A percentile compares a stretch with the other conserved stretches of the same genome.
These are phyloP conservation scores for Cystobasidium ongulense DNA, from an alignment of 768 basidiomycete species.

Conservation along the genomic window DNA sequence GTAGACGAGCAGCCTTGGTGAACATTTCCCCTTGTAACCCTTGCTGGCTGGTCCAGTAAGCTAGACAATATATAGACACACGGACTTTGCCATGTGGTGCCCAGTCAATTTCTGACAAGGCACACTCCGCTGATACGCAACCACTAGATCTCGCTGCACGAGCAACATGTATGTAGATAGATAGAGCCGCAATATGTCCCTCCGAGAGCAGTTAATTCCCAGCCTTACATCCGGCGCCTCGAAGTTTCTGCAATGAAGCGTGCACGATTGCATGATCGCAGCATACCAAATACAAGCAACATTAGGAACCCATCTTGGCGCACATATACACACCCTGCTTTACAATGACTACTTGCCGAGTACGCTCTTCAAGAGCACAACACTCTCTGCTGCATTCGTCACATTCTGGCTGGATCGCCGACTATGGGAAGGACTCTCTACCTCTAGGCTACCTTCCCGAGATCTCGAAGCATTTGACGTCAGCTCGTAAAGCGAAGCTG, in stretches of 20 bases:
- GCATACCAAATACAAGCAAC: not conserved
- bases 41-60: not conserved
- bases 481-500: not conserved
- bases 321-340: not conserved
- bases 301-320: not conserved
- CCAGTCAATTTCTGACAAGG: too few relatives aligned
- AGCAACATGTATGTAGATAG: too few relatives aligned
- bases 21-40: not conserved
- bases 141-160: too few relatives aligned
- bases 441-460: not conserved
- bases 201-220: too few relatives aligned
- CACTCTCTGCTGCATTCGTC: not conserved
- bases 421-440: not conserved
- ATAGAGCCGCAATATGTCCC: too few relatives aligned
- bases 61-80: not conserved
- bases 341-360: not conserved
- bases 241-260: too few relatives aligned
- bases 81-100: too few relatives aligned
- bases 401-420: not conserved
- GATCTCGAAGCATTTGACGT: not conserved
- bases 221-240: too few relatives aligned
- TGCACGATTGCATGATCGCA: too few relatives aligned
- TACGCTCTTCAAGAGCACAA: slow-evolving; percentile 9
- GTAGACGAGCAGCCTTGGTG: slow-evolving; percentile 50
- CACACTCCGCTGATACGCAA: too few relatives aligned